Base-by-base conservation (phyloP, 352 stramenopile species). In the Phytophthora multivora region DNA sequence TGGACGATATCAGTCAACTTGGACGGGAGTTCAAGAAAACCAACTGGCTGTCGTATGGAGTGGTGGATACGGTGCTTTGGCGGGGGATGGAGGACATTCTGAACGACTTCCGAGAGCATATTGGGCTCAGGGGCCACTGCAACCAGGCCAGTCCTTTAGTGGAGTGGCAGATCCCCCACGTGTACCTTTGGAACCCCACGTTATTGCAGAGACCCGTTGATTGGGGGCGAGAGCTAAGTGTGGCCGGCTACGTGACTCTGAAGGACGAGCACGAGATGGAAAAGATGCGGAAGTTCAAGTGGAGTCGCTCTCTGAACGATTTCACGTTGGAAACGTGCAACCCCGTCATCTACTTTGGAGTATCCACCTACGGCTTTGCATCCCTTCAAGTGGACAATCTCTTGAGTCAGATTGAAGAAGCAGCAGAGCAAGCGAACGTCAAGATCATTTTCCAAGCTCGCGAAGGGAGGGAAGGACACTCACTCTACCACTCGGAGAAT, bases 361-460 rank as follows among this genome's bases (percentile, higher is more conserved):
- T 83, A 16, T 61, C 56, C n/a, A 70, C 64, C 10, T 75, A 66
- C 13, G 52, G 63, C 23, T 71, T 75, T 36, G 65, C 68, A 2
- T 59, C 52, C 5, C 25, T 59, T 19, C 58, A 68, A 12, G 36
- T 86, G 11, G 59, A 72, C 25, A 51, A 69, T 10, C 51, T 86
- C 0, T 26, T 84, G 9, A 23, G 60, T 2, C 50, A 75, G 9
- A 69, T 88, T 26, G 75, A 79, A 9, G 19, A 55, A 4, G 78
- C 78, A 16, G 73, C 73, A 0, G 56, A 72, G 21, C 31, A 60
- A 47, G 51, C 51, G 11, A 57, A 73, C 3, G 63, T 83, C 3
- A 74, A 78, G n/a, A 68, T 89, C n/a, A 72, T 89, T 18, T 84
- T 89, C 46, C 80, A 89, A 67, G 69, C 60, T 11, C 45, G 60